Percentiles rank a stretch among this genome's conserved stretches.
Conservation (phyloP, 768 basidiomycete species). For the Auricularia cornea region DNA sequence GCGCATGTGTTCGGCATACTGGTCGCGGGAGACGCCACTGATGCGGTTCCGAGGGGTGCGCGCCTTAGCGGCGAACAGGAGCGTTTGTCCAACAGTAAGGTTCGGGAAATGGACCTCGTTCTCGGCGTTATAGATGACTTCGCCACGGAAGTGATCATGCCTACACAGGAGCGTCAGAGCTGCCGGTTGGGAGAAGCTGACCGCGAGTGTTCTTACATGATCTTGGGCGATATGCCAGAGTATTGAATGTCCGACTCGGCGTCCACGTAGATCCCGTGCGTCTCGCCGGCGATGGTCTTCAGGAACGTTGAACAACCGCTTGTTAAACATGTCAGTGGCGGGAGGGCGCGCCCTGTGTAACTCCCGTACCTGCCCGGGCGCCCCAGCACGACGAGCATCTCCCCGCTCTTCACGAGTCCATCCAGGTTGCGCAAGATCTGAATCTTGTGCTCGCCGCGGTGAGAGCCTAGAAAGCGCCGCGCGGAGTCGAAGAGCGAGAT, state of each 20-base stretch:
- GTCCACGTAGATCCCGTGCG: slow-evolving; percentile 25
- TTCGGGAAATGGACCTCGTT: slow-evolving; percentile 44
- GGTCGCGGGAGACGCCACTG: slow-evolving; percentile 23
- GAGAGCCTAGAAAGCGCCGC: background rate
- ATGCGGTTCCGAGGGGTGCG: slow-evolving; percentile 34
- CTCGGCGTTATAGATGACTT: slow-evolving; percentile 61
- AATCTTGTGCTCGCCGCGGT: slow-evolving; percentile 15
- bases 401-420: slow-evolving; percentile 56
- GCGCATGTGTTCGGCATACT: slow-evolving; percentile 28
- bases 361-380: slow-evolving; percentile 27
- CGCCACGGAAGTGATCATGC: slow-evolving; percentile 39
- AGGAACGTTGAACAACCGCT: slow-evolving; percentile 40
- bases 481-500: slow-evolving; percentile 11
- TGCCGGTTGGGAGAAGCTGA: too few relatives aligned
- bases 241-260: slow-evolving; percentile 37
- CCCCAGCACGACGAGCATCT: slow-evolving; percentile 58
- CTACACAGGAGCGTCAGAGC: background rate
- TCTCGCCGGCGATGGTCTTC: slow-evolving; percentile 38
- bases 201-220: slow-evolving; percentile 27
- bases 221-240: slow-evolving; percentile 36
- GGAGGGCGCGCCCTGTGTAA: too few relatives aligned
- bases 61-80: slow-evolving; percentile 45
- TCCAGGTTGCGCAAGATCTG: slow-evolving; percentile 55
- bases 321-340: too few relatives aligned
- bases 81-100: slow-evolving; percentile 39